Evolutionary conservation across 805 yeast species (phyloP), one percentile per base, ranked within the genome.

Genomic region (Yamadazyma philogaea): DNA sequence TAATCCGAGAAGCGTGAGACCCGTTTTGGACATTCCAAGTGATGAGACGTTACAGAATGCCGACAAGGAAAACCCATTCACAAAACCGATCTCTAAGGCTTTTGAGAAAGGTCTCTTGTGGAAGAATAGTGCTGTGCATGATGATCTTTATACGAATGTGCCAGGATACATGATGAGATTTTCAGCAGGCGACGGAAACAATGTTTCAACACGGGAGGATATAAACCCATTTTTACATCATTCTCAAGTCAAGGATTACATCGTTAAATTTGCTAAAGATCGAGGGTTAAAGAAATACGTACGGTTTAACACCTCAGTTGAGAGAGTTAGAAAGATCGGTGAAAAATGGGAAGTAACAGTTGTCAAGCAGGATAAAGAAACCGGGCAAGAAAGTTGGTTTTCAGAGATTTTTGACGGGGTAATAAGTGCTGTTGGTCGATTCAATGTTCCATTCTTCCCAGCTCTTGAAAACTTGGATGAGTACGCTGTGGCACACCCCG

Each of bases 361-460:
- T 14, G 30, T 21, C 4, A 14, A 37, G 20, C 55, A 63, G 4
- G 52, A 62, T 2, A 44, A 54, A 27, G 44, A 46, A 11, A 45
- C 42, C 4, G 30, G 34, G 2, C 44, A 34, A 6, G 40, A 27
- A 6, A 72, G 77, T 77, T 34, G 37, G 37, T 73, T 74, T 46
- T 55, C 49, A 14, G 74, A 74, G 35, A 54, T 53, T 26, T 78
- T 70, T 47, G 89, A 84, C 55, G 84, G 79, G 7, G 76, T 84
- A 6, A 76, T 78, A 2, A 57, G 82, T 7, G 83, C 87, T 7
- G 63, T 75, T 7, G 91, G 91, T 1, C 77, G 78, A 44, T 81
- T 74, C 56, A 76, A 80, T 36, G 63, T 72, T 26, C 90, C 91
- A 0, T 69, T 54, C 50, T 59, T 77, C 34, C 90, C 91, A 1